These are phyloP conservation scores for Phalaenopsis hybrid DNA, from an alignment of 116 monocot genomes.

Conservation along the genomic window DNA sequence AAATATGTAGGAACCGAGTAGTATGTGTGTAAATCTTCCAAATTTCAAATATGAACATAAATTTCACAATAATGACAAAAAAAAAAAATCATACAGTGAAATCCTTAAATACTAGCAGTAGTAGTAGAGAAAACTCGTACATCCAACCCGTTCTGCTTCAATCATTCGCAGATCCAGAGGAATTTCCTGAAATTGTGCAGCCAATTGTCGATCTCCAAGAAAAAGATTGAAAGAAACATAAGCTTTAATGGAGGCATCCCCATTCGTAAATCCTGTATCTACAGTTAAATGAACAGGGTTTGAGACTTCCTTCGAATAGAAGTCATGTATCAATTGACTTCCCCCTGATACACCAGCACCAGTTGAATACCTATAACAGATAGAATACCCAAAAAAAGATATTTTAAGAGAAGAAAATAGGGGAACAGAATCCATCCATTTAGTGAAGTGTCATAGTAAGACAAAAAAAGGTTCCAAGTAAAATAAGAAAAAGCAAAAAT, in stretches of 20 bases:
- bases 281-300: slow-evolving; percentile 92
- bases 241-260: slow-evolving; percentile 84
- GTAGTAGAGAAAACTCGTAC: slow-evolving; percentile 26
- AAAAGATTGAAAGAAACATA: slow-evolving; percentile 76
- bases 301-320: slow-evolving; percentile 73
- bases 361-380: slow-evolving; percentile 78
- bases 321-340: slow-evolving; percentile 92
- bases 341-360: slow-evolving; percentile 85
- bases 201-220: slow-evolving; percentile 83
- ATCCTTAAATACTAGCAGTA: neutral
- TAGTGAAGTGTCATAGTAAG: too few species aligned
- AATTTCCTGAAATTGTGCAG: slow-evolving; percentile 88
- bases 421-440: too few species aligned
- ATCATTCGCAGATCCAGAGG: slow-evolving; percentile 77
- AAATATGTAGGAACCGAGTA: too few species aligned
- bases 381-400: neutral
- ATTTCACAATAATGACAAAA: neutral
- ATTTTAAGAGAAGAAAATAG: too few species aligned
- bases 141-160: slow-evolving; percentile 89
- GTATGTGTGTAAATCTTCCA: too few species aligned
- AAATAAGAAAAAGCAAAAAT: too few species aligned
- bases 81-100: neutral
- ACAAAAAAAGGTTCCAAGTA: too few species aligned
- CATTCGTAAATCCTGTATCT: slow-evolving; percentile 80
- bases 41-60: neutral